phyloP scores from a whole-genome alignment of 31 red algal genomes.

The Pterothamnion heteromorphum region DNA sequence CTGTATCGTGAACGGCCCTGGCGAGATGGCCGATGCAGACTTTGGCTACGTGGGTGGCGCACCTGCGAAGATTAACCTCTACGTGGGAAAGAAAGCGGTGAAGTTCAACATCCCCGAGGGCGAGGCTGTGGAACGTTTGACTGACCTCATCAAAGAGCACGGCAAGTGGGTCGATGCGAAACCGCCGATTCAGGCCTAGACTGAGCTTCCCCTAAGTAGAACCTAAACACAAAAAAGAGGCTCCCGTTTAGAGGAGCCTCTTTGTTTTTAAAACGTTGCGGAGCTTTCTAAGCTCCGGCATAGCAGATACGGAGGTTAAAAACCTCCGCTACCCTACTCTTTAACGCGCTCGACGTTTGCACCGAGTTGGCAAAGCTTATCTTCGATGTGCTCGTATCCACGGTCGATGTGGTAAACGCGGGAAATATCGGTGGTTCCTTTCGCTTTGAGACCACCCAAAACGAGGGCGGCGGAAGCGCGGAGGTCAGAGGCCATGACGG shows the following conservation, averaged over 20 bases:
- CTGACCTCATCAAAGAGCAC: constrained; percentile 85
- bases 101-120: constrained; percentile 66
- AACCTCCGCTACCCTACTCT: too few relatives aligned
- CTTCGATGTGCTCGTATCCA: not conserved
- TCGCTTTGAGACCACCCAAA: not conserved
- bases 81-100: constrained; percentile 79
- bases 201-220: too few relatives aligned
- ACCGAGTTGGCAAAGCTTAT: not conserved
- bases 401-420: not conserved
- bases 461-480: not conserved
- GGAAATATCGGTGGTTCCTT: not conserved
- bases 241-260: too few relatives aligned
- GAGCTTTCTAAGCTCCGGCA: too few relatives aligned
- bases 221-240: too few relatives aligned
- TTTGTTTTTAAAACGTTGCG: too few relatives aligned
- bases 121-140: constrained; percentile 79
- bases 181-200: too few relatives aligned
- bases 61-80: constrained; percentile 79
- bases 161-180: constrained; percentile 90
- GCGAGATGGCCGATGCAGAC: constrained; percentile 99
- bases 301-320: too few relatives aligned
- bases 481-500: not conserved
- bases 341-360: not conserved
- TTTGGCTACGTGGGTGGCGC: constrained; percentile 94
- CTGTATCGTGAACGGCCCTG: constrained; percentile 99